Evolutionary conservation across 257 asterid species (phyloP).

Genomic region (Linderniella brevidens): DNA sequence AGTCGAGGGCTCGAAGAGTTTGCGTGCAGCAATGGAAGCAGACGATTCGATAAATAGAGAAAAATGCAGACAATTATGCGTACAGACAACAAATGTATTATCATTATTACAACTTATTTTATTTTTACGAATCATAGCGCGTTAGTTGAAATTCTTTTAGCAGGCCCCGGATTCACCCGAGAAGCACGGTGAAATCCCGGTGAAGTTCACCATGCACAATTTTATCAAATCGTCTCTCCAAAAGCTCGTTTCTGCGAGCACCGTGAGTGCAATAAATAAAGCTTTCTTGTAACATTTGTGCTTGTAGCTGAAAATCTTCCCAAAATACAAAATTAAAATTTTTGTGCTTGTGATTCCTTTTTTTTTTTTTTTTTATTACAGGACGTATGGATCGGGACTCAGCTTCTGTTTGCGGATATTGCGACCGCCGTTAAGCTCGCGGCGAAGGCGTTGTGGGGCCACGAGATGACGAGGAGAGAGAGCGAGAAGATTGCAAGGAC

Average conservation of each 20-base stretch:
- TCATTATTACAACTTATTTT: too few relatives aligned
- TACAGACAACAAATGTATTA: slow-evolving; percentile 1
- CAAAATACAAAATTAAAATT: slow-evolving; percentile 19
- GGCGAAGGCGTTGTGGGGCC: slow-evolving; percentile 31
- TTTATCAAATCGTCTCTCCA: too few relatives aligned
- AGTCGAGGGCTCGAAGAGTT: too few relatives aligned
- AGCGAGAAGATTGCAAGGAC: slow-evolving; percentile 42
- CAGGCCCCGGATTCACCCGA: too few relatives aligned
- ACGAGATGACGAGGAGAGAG: slow-evolving; percentile 41
- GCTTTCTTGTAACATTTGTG: too few relatives aligned
- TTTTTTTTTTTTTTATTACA: slow-evolving; percentile 10
- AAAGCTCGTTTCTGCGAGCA: too few relatives aligned
- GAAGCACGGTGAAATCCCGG: too few relatives aligned
- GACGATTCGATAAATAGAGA: slow-evolving; percentile 18
- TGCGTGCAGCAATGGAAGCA: slow-evolving; percentile 19
- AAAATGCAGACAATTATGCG: slow-evolving; percentile 17
- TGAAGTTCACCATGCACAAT: too few relatives aligned
- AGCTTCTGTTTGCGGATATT: slow-evolving; percentile 41
- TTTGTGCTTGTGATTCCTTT: slow-evolving; percentile 10
- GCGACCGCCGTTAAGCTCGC: slow-evolving; percentile 21
- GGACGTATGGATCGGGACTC: slow-evolving; percentile 77
- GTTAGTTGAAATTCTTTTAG: too few relatives aligned
- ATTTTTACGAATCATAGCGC: too few relatives aligned
- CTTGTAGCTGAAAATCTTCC: slow-evolving; percentile 22
- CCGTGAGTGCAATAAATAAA: too few relatives aligned